Conservation (phyloP, 2,329 filamentous ascomycete genomes). For the Botrytis byssoidea region DNA sequence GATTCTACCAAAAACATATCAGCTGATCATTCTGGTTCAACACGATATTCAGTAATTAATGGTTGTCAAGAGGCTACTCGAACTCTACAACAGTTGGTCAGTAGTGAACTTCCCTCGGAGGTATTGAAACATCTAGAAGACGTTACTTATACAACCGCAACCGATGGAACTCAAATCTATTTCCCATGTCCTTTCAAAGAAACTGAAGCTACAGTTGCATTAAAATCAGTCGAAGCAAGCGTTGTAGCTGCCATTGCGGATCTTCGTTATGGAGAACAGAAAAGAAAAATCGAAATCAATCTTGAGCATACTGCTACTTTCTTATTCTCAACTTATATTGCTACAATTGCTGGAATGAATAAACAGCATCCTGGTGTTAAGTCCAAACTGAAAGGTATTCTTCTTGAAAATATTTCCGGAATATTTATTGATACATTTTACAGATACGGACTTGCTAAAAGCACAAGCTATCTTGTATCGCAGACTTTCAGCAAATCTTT, state of each 20-base stretch:
- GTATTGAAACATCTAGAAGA: slow-evolving; percentile 30
- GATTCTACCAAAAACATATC: neutral
- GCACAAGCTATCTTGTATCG: slow-evolving; percentile 72
- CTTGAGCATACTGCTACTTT: slow-evolving; percentile 55
- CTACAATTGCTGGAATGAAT: slow-evolving; percentile 53
- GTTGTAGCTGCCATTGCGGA: slow-evolving; percentile 60
- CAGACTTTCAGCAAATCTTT: slow-evolving; percentile 70
- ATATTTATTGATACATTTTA: neutral
- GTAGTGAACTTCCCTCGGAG: slow-evolving; percentile 30
- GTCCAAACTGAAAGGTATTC: slow-evolving; percentile 44
- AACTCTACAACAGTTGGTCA: slow-evolving; percentile 24
- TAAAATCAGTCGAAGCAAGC: slow-evolving; percentile 47
- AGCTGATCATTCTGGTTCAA: neutral
- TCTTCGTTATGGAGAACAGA: slow-evolving; percentile 47
- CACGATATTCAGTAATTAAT: slow-evolving; percentile 32
- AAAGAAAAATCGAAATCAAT: slow-evolving; percentile 49
- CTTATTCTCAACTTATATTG: slow-evolving; percentile 57
- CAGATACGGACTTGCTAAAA: slow-evolving; percentile 69
- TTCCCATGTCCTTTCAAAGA: slow-evolving; percentile 51
- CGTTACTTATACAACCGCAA: slow-evolving; percentile 32
- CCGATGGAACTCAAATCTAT: slow-evolving; percentile 39
- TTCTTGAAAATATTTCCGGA: neutral
- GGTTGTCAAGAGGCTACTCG: slow-evolving; percentile 32
- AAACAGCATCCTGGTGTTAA: slow-evolving; percentile 50
- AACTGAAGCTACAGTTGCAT: slow-evolving; percentile 45